These are phyloP conservation scores for Didymella exigua DNA, from an alignment of 2,329 filamentous ascomycete genomes.

Conservation along the genomic window DNA sequence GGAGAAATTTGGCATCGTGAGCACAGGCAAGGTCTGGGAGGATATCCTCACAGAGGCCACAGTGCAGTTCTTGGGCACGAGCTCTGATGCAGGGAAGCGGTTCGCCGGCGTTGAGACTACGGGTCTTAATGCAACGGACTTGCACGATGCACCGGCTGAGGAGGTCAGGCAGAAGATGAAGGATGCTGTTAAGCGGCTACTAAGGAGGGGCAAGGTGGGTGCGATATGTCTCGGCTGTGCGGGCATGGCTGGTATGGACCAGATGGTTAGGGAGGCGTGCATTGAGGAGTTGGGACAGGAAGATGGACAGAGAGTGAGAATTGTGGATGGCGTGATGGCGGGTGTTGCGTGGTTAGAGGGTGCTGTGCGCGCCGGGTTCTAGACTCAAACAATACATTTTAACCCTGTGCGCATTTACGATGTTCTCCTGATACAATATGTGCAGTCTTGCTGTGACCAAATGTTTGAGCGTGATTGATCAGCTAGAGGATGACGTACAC, in stretches of 20 bases:
- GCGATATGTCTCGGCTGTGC: conserved; percentile 87
- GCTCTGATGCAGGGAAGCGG: conserved; percentile 48
- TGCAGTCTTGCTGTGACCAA: not conserved
- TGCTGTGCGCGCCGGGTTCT: conserved; percentile 47
- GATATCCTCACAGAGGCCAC: conserved; percentile 71
- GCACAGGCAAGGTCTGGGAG: conserved; percentile 86
- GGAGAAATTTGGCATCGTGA: conserved; percentile 81
- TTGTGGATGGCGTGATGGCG: conserved; percentile 81
- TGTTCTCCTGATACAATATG: not conserved
- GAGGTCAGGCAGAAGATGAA: conserved; percentile 70
- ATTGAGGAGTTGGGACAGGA: conserved; percentile 66
- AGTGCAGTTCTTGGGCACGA: conserved; percentile 63
- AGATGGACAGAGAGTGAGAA: conserved; percentile 64
- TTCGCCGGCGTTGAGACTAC: conserved; percentile 86
- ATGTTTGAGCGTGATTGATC: not conserved
- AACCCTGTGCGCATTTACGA: not conserved
- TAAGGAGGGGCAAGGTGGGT: conserved; percentile 62
- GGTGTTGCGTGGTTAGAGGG: conserved; percentile 68
- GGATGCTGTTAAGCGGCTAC: conserved; percentile 70
- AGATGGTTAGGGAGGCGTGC: conserved; percentile 73
- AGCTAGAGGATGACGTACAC: conserved; percentile 10
- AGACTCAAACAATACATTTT: not conserved
- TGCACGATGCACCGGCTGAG: conserved; percentile 71
- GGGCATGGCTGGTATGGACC: conserved; percentile 86
- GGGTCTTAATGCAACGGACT: conserved; percentile 76